A percentile compares a stretch with the other conserved stretches of the same genome.
These are phyloP conservation scores for Leptographium wingfieldii DNA, from an alignment of 2,329 filamentous ascomycete genomes.

Conservation along the genomic window DNA sequence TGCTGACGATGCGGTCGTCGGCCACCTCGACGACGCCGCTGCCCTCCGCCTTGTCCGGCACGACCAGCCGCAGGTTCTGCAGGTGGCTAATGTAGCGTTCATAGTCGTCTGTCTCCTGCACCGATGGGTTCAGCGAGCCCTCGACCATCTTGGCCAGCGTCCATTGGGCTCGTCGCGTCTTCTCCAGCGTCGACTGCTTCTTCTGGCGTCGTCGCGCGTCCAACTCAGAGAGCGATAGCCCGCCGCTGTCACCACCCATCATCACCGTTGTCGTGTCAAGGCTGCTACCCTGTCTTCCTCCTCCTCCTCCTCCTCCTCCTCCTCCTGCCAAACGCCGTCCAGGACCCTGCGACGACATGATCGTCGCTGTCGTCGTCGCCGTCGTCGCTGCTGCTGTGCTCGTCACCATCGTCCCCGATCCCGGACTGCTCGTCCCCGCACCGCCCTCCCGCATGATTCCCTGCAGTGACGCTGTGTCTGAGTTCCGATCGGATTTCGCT, in stretches of 20 bases:
- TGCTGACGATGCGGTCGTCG: slow-evolving; percentile 15
- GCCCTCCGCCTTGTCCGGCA: slow-evolving; percentile 47
- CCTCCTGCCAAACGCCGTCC: too few species aligned
- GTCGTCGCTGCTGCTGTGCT: too few species aligned
- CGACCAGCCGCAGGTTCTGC: slow-evolving; percentile 72
- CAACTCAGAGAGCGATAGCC: too few species aligned
- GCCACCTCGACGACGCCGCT: background rate
- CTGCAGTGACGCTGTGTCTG: too few species aligned
- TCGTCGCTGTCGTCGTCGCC: too few species aligned
- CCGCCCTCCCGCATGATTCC: too few species aligned
- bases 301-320: too few species aligned
- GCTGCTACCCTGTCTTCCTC: background rate
- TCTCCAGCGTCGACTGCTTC: slow-evolving; percentile 54
- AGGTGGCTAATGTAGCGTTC: slow-evolving; percentile 80
- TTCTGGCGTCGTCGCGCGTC: slow-evolving; percentile 20
- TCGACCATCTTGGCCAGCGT: slow-evolving; percentile 77
- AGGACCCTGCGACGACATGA: too few species aligned
- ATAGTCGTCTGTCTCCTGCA: slow-evolving; percentile 79
- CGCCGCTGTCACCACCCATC: background rate
- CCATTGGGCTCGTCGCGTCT: slow-evolving; percentile 74
- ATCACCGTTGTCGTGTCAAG: background rate
- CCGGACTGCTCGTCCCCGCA: too few species aligned
- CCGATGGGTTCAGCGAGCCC: slow-evolving; percentile 74
- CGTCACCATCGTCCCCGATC: too few species aligned
- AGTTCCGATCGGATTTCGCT: too few species aligned